phyloP scores from a whole-genome alignment of 108 stramenopile species.

The Fragilaria radians region DNA sequence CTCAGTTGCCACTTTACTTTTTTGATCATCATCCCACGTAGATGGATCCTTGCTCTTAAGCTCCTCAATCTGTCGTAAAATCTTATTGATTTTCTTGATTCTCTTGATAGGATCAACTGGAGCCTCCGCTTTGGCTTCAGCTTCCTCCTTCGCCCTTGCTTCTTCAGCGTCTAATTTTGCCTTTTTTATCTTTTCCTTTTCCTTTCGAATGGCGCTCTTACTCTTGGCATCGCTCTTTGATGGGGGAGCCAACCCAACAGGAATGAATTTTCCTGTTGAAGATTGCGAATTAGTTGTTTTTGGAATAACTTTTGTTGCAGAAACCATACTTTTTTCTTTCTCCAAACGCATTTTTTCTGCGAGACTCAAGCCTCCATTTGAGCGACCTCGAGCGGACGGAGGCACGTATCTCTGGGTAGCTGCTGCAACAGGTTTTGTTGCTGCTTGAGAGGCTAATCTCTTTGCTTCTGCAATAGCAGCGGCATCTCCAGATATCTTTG shows the following conservation, averaged over 20 bases:
- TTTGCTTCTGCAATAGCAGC: slow-evolving; percentile 20
- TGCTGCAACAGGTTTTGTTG: slow-evolving; percentile 34
- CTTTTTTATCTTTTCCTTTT: slow-evolving; percentile 53
- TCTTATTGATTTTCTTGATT: slow-evolving; percentile 73
- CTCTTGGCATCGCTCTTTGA: slow-evolving; percentile 39
- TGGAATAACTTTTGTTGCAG: slow-evolving; percentile 33
- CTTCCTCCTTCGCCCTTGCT: slow-evolving; percentile 32
- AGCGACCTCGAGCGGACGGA: slow-evolving; percentile 54
- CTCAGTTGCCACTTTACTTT: slow-evolving; percentile 61
- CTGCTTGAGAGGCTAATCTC: slow-evolving; percentile 20
- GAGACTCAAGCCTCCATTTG: slow-evolving; percentile 45
- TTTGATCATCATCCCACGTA: slow-evolving; percentile 81
- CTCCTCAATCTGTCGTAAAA: slow-evolving; percentile 78
- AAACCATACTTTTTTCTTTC: slow-evolving; percentile 62
- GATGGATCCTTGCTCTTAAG: slow-evolving; percentile 62
- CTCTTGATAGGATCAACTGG: slow-evolving; percentile 68
- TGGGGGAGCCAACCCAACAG: slow-evolving; percentile 33
- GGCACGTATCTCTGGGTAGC: slow-evolving; percentile 49
- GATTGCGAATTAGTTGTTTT: slow-evolving; percentile 30
- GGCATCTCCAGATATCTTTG: slow-evolving; percentile 25
- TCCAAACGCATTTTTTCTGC: slow-evolving; percentile 79
- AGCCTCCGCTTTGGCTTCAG: slow-evolving; percentile 16
- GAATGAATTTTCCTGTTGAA: slow-evolving; percentile 26
- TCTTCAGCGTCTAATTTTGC: slow-evolving; percentile 49
- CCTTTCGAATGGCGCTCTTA: slow-evolving; percentile 67